Evolutionary conservation across 169 alveolate genomes (phyloP).

Genomic region (Besnoitia besnoiti): DNA sequence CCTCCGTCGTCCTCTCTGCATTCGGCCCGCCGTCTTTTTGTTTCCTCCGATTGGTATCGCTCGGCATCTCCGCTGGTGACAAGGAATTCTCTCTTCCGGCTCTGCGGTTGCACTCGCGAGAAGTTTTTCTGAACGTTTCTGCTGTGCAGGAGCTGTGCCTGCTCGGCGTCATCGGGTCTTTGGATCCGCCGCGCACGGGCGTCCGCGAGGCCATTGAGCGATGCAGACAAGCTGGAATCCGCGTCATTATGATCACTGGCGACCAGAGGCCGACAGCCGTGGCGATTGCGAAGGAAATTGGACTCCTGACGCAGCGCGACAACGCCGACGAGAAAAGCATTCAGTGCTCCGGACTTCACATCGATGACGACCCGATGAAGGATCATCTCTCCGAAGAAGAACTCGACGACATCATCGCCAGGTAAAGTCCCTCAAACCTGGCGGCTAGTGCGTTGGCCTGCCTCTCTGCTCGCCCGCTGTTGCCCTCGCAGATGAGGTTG

Average conservation of each 20-base stretch:
- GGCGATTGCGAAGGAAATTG: slow-evolving; percentile 94
- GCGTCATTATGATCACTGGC: slow-evolving; percentile 99
- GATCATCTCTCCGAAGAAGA: slow-evolving; percentile 78
- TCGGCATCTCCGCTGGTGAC: background rate
- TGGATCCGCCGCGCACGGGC: slow-evolving; percentile 98
- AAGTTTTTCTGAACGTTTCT: background rate
- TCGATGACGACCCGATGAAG: slow-evolving; percentile 60
- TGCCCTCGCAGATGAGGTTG: too few species aligned
- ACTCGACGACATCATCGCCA: slow-evolving; percentile 80
- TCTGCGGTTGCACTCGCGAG: background rate
- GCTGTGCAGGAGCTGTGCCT: slow-evolving; percentile 69
- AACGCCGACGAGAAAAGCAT: slow-evolving; percentile 10
- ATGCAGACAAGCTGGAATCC: slow-evolving; percentile 96
- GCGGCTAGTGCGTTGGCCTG: too few species aligned
- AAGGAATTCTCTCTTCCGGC: background rate
- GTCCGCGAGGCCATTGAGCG: slow-evolving; percentile 96
- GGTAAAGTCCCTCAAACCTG: too few species aligned
- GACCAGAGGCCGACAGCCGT: slow-evolving; percentile 96
- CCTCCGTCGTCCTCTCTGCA: too few species aligned
- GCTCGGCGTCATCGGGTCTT: slow-evolving; percentile 88
- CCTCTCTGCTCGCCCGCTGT: too few species aligned
- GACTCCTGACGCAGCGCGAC: slow-evolving; percentile 69
- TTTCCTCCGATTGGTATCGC: background rate
- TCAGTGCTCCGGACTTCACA: slow-evolving; percentile 79
- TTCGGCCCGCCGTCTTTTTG: too few species aligned